These are phyloP conservation scores for Ampelocalamus luodianensis DNA, from an alignment of 176 grass and related monocot species.

Conservation along the genomic window DNA sequence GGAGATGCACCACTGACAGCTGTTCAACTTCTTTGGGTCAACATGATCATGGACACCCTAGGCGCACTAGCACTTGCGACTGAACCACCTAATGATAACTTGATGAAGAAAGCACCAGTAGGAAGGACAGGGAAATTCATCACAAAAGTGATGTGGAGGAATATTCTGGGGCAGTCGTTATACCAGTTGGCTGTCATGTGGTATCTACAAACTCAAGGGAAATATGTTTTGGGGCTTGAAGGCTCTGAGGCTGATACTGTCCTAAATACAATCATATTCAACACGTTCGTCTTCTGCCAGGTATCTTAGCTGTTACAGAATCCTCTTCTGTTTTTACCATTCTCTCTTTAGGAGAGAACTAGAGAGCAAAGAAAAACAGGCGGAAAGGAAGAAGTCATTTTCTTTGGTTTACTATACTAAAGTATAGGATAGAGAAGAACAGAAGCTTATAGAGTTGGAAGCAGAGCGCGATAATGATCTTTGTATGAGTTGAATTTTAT, in stretches of 20 bases:
- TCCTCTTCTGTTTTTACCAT: background rate
- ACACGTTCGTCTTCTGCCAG: conserved; percentile 97
- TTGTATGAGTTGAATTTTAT: background rate
- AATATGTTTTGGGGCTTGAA: conserved; percentile 66
- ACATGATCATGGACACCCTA: conserved; percentile 99
- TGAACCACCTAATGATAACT: conserved; percentile 73
- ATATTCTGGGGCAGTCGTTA: conserved; percentile 77
- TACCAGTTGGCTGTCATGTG: conserved; percentile 81
- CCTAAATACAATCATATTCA: conserved; percentile 93
- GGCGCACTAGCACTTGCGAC: conserved; percentile 91
- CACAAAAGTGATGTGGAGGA: conserved; percentile 88
- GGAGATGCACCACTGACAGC: conserved; percentile 84
- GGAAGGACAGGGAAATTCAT: conserved; percentile 86
- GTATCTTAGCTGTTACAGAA: conserved; percentile 44
- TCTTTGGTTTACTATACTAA: background rate
- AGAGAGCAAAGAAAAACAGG: background rate
- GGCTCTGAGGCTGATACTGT: conserved; percentile 53
- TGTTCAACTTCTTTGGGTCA: conserved; percentile 94
- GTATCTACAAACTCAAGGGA: conserved; percentile 84
- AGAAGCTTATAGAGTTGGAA: conserved; percentile 3
- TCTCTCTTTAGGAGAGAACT: background rate
- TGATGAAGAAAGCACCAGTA: conserved; percentile 79
- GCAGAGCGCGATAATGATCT: background rate
- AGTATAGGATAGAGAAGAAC: background rate
- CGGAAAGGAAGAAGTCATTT: background rate